Evolutionary conservation across 257 asterid species (phyloP), one percentile per base, ranked within the genome.

Genomic region (Petunia secreta): DNA sequence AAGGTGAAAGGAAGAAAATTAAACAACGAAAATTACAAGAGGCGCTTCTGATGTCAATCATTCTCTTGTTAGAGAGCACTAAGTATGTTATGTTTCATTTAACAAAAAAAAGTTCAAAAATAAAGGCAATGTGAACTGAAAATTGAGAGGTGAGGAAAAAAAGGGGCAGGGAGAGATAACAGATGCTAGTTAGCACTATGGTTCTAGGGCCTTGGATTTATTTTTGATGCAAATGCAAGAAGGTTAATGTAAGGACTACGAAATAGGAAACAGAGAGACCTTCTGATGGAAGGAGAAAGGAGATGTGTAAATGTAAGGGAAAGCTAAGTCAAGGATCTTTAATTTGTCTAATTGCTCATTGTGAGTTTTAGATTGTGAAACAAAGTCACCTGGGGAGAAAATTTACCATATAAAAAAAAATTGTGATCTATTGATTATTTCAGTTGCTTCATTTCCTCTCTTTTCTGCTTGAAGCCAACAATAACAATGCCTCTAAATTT

Each of bases 401-500:
- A 25, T 25, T 25, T 25, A 25, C 25, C 25, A 25, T 25, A 25
- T 25, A 25, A 25, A 25, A 25, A 25, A 25, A 25, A 25, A 25
- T 25, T 25, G 25, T 25, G 25, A 25, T 25, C 57, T 52, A 25
- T 59, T 59, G 39, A 7, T 9, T 43, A 16, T 69, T 40, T 69
- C 59, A 69, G 41, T 69, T 48, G 16, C 41, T 46, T 69, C 59
- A 16, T 69, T 69, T 69, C 76, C 50, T 9, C 44, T 43, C 39
- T 43, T 9, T 69, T 69, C 59, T 69, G 77, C 59, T 46, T 58
- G 25, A 69, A 69, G 77, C 59, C 16, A 46, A 69, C 39, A 25
- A 69, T 58, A 65, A 36, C 16, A 9, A 5, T 7, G 25, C 57
- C 16, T 25, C 40, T 5, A 16, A 54, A 41, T 10, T 63, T 63